A percentile compares a stretch with the other conserved stretches of the same genome.
These are phyloP conservation scores for Monosporascus sp. DNA, from an alignment of 2,329 filamentous ascomycete species.

Conservation along the genomic window DNA sequence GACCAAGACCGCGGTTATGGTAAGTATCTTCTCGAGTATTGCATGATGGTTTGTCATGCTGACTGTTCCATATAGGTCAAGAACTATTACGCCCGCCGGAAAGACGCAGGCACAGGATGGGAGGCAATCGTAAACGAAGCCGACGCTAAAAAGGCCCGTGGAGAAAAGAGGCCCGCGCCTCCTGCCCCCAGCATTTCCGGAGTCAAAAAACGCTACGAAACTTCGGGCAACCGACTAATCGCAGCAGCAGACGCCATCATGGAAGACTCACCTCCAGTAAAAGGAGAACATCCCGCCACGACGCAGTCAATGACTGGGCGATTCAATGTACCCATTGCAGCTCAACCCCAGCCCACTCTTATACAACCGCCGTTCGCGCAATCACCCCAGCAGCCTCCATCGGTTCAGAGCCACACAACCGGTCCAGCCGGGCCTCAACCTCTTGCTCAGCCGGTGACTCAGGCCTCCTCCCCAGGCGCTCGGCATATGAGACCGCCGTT, in stretches of 20 bases:
- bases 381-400: slow-evolving; percentile 20
- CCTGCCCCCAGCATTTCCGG: slow-evolving; percentile 48
- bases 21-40: slow-evolving; percentile 33
- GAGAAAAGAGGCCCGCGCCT: slow-evolving; percentile 56
- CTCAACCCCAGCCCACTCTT: slow-evolving; percentile 32
- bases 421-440: slow-evolving; percentile 28
- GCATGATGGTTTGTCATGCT: neutral
- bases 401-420: slow-evolving; percentile 19
- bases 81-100: slow-evolving; percentile 62
- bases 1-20: slow-evolving; percentile 84
- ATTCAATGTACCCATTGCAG: slow-evolving; percentile 42
- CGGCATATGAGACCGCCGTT: slow-evolving; percentile 43
- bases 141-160: slow-evolving; percentile 49
- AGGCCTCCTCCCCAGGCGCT: slow-evolving; percentile 42
- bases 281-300: slow-evolving; percentile 37
- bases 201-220: slow-evolving; percentile 48
- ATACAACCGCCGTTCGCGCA: slow-evolving; percentile 25
- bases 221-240: slow-evolving; percentile 39
- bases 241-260: slow-evolving; percentile 44
- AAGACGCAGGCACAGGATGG: slow-evolving; percentile 58
- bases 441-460: slow-evolving; percentile 33
- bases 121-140: slow-evolving; percentile 56
- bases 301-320: slow-evolving; percentile 34
- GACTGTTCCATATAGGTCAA: slow-evolving; percentile 47
- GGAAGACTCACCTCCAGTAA: slow-evolving; percentile 40